Conservation (phyloP, 2,329 filamentous ascomycete genomes). For the Grosmannia penicillata region DNA sequence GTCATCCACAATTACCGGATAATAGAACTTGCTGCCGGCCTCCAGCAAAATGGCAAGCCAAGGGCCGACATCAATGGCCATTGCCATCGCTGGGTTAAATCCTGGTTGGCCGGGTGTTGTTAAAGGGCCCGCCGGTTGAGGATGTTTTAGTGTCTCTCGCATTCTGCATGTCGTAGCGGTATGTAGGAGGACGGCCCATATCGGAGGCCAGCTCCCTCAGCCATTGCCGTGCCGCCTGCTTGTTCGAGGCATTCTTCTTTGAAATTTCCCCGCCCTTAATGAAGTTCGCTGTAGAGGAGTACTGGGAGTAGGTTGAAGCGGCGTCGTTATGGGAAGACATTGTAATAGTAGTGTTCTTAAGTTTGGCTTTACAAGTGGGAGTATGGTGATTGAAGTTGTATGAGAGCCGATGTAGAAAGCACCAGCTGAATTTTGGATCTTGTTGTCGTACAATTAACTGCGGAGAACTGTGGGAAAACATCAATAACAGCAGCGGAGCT, state of each 20-base stretch:
- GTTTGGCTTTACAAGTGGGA: not conserved
- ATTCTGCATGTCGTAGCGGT: conserved; percentile 6
- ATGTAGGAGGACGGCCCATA: conserved; percentile 8
- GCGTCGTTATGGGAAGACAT: conserved; percentile 13
- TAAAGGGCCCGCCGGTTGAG: not conserved
- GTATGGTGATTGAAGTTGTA: not conserved
- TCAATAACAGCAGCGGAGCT: too few relatives aligned
- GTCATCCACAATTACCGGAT: too few relatives aligned
- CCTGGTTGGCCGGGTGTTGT: not conserved
- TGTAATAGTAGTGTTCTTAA: not conserved
- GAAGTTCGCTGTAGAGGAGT: conserved; percentile 1
- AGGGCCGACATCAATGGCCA: too few relatives aligned
- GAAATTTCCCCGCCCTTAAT: not conserved
- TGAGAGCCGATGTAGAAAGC: too few relatives aligned
- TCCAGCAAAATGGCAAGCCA: too few relatives aligned
- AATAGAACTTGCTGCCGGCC: too few relatives aligned
- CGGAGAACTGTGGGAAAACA: too few relatives aligned
- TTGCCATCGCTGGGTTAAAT: not conserved
- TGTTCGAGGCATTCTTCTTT: conserved; percentile 10
- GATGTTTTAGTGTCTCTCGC: not conserved
- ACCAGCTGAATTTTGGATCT: too few relatives aligned
- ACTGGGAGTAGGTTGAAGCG: conserved; percentile 15
- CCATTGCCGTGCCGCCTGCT: conserved; percentile 3
- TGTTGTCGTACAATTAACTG: too few relatives aligned
- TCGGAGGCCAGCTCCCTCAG: conserved; percentile 9